Evolutionary conservation across 345 rosid species (phyloP), one percentile per base, ranked within the genome.

Genomic region (Trapa incisa): DNA sequence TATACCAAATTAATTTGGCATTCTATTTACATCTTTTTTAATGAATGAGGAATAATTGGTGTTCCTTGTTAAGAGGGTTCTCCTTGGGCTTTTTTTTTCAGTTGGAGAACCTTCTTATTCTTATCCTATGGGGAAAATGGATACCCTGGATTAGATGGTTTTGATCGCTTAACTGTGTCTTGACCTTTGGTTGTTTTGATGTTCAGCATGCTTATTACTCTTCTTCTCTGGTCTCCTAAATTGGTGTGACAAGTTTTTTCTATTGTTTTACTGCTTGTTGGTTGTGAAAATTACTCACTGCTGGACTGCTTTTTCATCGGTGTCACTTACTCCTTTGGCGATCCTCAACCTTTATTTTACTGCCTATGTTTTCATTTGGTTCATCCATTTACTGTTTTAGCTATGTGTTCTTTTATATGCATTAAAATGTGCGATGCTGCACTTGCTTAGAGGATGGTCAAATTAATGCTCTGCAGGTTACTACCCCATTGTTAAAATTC

Each of bases 401-500:
- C 14, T 32, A 3, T 35, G 0, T 9, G 3, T 37, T n/a, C 47
- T 39, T 68, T 58, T 37, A 68, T 68, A 16, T 42, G 37, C 13
- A 4, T 5, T 56, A 43, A 56, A 10, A 53, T 43, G 45, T 38
- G 42, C 16, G 48, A 13, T 58, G 43, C 42, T 57, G 38, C 65
- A 47, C 66, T 42, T 61, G 16, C 64, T 57, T 42, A 50, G 65
- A 48, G 43, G n/a, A 52, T 47, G 60, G 37, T 70, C 50, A 39
- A 32, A 62, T 61, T 70, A 62, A 74, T 73, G 75, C 67, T 22
- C 29, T 81, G 75, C 86, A 95, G 99, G 97, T 91, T 68, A 91
- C 96, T 36, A 91, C 99, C 50, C 96, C 97, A 22, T 70, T 91
- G 83, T 73, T 95, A 74, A 91, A 95, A 77, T 95, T 91, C 87